Percentiles rank a stretch among this genome's conserved stretches.
phyloP scores from a whole-genome alignment of 306 rosid genomes.

The Arachis hypogaea region DNA sequence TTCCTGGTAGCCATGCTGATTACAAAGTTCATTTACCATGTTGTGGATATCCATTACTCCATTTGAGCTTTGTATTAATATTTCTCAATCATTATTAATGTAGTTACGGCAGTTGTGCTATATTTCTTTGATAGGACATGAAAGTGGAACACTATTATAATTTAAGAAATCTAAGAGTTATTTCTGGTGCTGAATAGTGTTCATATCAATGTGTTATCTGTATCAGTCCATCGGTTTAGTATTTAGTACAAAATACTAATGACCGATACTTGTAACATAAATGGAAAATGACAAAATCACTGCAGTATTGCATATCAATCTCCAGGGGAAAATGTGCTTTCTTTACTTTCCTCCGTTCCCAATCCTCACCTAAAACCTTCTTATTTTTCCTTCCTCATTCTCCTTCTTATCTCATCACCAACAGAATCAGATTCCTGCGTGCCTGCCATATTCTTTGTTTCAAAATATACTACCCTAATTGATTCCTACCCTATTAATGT shows the following conservation, averaged over 20 bases:
- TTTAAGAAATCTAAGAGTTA: neutral
- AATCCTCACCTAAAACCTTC: neutral
- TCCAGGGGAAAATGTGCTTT: neutral
- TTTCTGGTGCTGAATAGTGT: slow-evolving; percentile 14
- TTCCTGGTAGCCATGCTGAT: slow-evolving; percentile 20
- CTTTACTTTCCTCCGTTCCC: neutral
- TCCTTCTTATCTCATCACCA: neutral
- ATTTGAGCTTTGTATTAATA: slow-evolving; percentile 20
- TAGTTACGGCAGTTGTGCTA: slow-evolving; percentile 11
- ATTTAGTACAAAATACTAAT: neutral
- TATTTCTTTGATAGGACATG: slow-evolving; percentile 11
- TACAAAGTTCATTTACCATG: neutral
- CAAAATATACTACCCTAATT: neutral
- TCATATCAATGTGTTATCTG: neutral
- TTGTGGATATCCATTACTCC: slow-evolving; percentile 14
- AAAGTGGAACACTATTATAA: slow-evolving; percentile 2
- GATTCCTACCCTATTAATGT: neutral
- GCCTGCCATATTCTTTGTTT: neutral
- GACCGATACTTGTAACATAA: neutral
- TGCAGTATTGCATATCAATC: neutral
- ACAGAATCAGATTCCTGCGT: slow-evolving; percentile 1
- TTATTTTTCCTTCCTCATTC: neutral
- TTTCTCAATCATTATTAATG: slow-evolving; percentile 4
- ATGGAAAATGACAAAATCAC: neutral
- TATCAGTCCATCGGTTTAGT: neutral